Percentiles rank a stretch among this genome's conserved stretches.
Conservation (phyloP, 1,284 basidiomycete genomes). For the Papiliotrema laurentii region DNA sequence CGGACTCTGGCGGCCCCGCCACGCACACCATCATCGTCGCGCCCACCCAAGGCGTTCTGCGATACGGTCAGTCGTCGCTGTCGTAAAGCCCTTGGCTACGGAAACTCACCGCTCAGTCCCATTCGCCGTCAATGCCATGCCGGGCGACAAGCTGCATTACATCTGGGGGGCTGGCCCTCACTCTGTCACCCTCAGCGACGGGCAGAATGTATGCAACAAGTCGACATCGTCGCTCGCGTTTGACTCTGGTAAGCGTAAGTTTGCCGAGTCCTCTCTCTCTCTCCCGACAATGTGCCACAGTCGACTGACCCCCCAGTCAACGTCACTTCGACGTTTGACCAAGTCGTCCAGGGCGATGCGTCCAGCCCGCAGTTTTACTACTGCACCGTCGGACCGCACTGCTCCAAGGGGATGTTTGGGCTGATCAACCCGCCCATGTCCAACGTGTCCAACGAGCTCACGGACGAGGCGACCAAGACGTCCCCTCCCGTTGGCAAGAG, state of each 20-base stretch:
- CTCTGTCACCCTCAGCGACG: slow-evolving; percentile 17
- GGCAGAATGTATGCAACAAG: slow-evolving; percentile 24
- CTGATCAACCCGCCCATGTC: slow-evolving; percentile 18
- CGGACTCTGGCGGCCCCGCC: slow-evolving; percentile 1
- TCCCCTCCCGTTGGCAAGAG: slow-evolving; percentile 4
- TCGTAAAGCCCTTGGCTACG: neutral
- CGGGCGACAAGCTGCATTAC: slow-evolving; percentile 22
- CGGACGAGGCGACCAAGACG: slow-evolving; percentile 7
- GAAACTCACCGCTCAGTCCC: slow-evolving; percentile 23
- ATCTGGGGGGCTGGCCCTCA: slow-evolving; percentile 29
- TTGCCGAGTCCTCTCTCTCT: neutral
- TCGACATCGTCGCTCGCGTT: slow-evolving; percentile 17
- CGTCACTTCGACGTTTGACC: slow-evolving; percentile 20
- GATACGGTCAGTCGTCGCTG: slow-evolving; percentile 16
- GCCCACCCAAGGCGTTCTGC: slow-evolving; percentile 24
- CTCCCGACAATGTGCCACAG: neutral
- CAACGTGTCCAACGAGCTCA: slow-evolving; percentile 17
- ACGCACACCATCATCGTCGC: slow-evolving; percentile 28
- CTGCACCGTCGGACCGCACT: slow-evolving; percentile 25
- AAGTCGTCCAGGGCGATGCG: slow-evolving; percentile 7
- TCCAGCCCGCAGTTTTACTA: slow-evolving; percentile 22
- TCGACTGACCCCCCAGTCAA: slow-evolving; percentile 17
- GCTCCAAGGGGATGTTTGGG: slow-evolving; percentile 26
- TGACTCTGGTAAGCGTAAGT: slow-evolving; percentile 29
- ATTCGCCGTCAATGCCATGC: slow-evolving; percentile 19